Evolutionary conservation across 176 grass and related monocot genomes (phyloP).

Genomic region (Oryza longistaminata): DNA sequence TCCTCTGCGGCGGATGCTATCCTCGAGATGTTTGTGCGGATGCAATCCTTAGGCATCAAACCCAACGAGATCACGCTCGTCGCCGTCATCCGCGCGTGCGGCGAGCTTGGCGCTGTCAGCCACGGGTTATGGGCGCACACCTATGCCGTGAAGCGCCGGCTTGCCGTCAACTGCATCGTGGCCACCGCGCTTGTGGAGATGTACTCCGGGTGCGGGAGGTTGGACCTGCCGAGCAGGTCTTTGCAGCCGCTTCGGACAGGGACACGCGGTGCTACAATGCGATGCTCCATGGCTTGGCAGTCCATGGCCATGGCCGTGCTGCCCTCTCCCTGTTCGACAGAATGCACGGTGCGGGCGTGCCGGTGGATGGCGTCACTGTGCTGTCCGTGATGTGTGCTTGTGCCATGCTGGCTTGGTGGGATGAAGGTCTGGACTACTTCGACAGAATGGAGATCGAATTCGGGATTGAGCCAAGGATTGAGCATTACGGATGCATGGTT

Average conservation of each 20-base stretch:
- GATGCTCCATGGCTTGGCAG: slow-evolving; percentile 47
- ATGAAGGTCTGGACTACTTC: slow-evolving; percentile 39
- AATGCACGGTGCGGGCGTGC: slow-evolving; percentile 23
- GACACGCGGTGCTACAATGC: slow-evolving; percentile 52
- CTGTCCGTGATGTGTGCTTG: slow-evolving; percentile 43
- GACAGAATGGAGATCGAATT: slow-evolving; percentile 46
- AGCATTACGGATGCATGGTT: slow-evolving; percentile 58
- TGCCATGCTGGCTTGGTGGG: slow-evolving; percentile 47
- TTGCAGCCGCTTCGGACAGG: background rate
- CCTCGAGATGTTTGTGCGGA: slow-evolving; percentile 23
- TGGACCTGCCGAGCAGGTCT: slow-evolving; percentile 54
- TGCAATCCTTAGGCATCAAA: background rate
- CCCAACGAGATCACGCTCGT: slow-evolving; percentile 59
- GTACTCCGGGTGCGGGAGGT: slow-evolving; percentile 41
- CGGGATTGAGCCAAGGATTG: slow-evolving; percentile 31
- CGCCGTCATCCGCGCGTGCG: slow-evolving; percentile 30
- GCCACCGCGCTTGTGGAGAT: slow-evolving; percentile 45
- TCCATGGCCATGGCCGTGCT: slow-evolving; percentile 35
- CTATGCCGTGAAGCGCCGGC: slow-evolving; percentile 10
- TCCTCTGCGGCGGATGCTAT: background rate
- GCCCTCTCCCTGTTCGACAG: slow-evolving; percentile 40
- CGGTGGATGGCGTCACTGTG: slow-evolving; percentile 37
- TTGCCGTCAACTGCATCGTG: slow-evolving; percentile 27
- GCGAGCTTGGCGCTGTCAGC: slow-evolving; percentile 43
- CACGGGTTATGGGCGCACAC: slow-evolving; percentile 46